Evolutionary conservation across 1,139 yeast species (phyloP).

Genomic region (Suhomyces coccinellae): DNA sequence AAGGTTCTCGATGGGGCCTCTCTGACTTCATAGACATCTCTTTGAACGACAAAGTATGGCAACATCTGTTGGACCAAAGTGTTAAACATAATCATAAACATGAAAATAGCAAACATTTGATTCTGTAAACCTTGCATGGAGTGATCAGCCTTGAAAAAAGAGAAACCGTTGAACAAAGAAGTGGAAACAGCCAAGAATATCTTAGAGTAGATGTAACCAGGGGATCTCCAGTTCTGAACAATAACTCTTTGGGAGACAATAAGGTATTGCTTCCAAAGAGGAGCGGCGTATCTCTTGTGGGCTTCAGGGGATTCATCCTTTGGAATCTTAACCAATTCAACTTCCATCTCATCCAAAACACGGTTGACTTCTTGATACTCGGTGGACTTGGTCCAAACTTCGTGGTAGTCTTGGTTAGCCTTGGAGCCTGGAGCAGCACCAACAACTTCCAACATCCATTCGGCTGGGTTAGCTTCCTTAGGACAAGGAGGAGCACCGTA

Average conservation of each 20-base stretch:
- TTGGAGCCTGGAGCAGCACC: slow-evolving; percentile 36
- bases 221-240: slow-evolving; percentile 76
- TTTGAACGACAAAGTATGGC: slow-evolving; percentile 68
- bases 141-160: slow-evolving; percentile 67
- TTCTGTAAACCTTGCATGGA: slow-evolving; percentile 61
- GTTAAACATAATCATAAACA: slow-evolving; percentile 51
- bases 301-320: slow-evolving; percentile 24
- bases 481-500: slow-evolving; percentile 52
- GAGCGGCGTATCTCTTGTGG: slow-evolving; percentile 44
- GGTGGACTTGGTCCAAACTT: slow-evolving; percentile 36
- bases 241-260: slow-evolving; percentile 57
- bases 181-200: slow-evolving; percentile 51
- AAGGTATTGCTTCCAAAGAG: slow-evolving; percentile 47
- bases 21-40: slow-evolving; percentile 64
- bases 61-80: slow-evolving; percentile 70
- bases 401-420: slow-evolving; percentile 35
- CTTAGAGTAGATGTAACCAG: slow-evolving; percentile 68
- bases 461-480: slow-evolving; percentile 52
- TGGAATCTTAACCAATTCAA: slow-evolving; percentile 30
- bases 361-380: slow-evolving; percentile 25
- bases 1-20: slow-evolving; percentile 73
- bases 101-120: slow-evolving; percentile 57
- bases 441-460: slow-evolving; percentile 58
- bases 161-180: slow-evolving; percentile 69
- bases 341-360: slow-evolving; percentile 30